Base-by-base conservation (phyloP, 75 land plant species). In the Chamaecyparis obtusa region DNA sequence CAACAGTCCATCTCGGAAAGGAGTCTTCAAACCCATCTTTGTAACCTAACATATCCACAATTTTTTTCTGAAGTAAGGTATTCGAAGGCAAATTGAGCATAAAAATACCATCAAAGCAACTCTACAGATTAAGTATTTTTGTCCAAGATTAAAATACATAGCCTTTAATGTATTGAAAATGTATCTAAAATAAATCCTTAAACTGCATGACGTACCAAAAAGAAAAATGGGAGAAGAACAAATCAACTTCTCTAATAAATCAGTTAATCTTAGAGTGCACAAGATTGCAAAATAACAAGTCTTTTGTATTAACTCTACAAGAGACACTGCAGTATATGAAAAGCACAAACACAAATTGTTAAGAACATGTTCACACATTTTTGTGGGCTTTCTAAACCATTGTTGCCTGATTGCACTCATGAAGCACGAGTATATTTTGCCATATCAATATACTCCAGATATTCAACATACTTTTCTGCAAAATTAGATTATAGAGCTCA, bases 1-100 rank as follows among this genome's bases (percentile, higher is more conserved):
- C 60, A 98, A 86, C 64, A 93, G 84, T 16, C 97, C 97, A 91
- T 95, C 99, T 35, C 99, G 92, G 85, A 97, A 98, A 83, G 99
- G 99, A 56, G 96, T 94, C 87, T 94, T 93, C 55, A 98, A 89
- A 81, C 99, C 99, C 89, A 86, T 90, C 87, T 89, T 92, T 56
- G 99, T 95, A 11, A 98, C 99, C 99, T 98, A 71, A 51, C 71
- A 88, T 71, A 87, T 84, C 11, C 37, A 35, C 15, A 55, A 35
- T 39, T 13, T 3, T 32, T 2, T 30, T 56, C 54, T 46, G 32
- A 81, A 15, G 3, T 44, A n/a, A 81, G 48, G 24, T 11, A 41
- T 44, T 46, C 21, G 24, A 81, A 27, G 30, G 54, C 0, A n/a
- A n/a, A 81, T 46, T 81, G 3, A 44, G 33, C 51, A 19, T 46